Evolutionary conservation across 1,284 basidiomycete species (phyloP).

Genomic region (Cutaneotrichosporon sp.): DNA sequence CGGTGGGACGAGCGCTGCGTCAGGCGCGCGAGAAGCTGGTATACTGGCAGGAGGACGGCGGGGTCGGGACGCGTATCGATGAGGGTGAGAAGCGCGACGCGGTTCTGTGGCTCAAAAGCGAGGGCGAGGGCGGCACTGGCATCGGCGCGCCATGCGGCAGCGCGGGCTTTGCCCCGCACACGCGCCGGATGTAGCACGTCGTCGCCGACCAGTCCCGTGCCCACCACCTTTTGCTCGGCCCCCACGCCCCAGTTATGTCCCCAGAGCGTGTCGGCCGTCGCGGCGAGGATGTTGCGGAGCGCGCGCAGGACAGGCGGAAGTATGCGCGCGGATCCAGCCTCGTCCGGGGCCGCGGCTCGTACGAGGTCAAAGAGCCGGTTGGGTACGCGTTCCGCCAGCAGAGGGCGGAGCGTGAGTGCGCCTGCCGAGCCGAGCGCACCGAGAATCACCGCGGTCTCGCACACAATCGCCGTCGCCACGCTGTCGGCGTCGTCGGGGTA

Average conservation of each 20-base stretch:
- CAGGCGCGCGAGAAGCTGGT: slow-evolving; percentile 58
- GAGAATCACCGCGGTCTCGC: slow-evolving; percentile 45
- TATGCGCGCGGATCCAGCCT: slow-evolving; percentile 9
- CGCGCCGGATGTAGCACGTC: slow-evolving; percentile 15
- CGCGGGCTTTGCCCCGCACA: slow-evolving; percentile 14
- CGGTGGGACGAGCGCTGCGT: slow-evolving; percentile 59
- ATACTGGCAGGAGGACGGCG: slow-evolving; percentile 46
- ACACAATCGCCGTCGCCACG: slow-evolving; percentile 25
- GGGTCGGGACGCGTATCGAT: slow-evolving; percentile 31
- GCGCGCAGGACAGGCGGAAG: slow-evolving; percentile 35
- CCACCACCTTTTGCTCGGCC: slow-evolving; percentile 36
- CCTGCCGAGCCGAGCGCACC: slow-evolving; percentile 45
- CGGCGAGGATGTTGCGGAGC: slow-evolving; percentile 37
- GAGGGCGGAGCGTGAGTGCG: slow-evolving; percentile 32
- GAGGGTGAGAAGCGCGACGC: slow-evolving; percentile 28
- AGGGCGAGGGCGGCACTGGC: slow-evolving; percentile 22
- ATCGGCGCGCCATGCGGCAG: slow-evolving; percentile 20
- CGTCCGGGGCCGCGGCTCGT: slow-evolving; percentile 7
- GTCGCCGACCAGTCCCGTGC: slow-evolving; percentile 34
- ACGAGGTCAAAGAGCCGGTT: slow-evolving; percentile 27
- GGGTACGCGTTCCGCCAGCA: slow-evolving; percentile 27
- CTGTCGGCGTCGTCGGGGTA: slow-evolving; percentile 5
- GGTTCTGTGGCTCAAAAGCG: slow-evolving; percentile 36
- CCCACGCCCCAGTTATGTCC: slow-evolving; percentile 46
- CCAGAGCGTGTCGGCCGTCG: slow-evolving; percentile 43